Conservation (phyloP, 768 basidiomycete genomes). For the Glaciozyma martinii region DNA sequence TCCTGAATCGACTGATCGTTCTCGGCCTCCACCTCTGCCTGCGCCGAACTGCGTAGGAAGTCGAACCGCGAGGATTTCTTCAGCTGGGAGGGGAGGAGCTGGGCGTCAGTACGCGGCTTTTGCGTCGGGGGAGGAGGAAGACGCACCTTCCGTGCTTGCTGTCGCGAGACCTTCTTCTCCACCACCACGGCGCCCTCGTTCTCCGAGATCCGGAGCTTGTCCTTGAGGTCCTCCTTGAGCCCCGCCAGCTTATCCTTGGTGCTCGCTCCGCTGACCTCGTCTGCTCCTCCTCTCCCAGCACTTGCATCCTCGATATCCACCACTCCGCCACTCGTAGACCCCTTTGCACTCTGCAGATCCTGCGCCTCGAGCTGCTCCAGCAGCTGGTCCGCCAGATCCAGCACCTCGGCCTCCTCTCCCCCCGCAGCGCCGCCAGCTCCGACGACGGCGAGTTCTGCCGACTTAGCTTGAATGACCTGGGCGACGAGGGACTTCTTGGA, state of each 20-base stretch:
- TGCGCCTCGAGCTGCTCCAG: constrained; percentile 64
- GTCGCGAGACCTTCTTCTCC: constrained; percentile 16
- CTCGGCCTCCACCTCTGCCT: constrained; percentile 59
- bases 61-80: constrained; percentile 47
- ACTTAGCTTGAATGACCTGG: constrained; percentile 13
- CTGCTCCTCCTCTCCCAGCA: not conserved
- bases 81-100: constrained; percentile 38
- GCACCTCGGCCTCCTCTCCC: constrained; percentile 42
- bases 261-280: not conserved
- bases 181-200: not conserved
- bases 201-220: constrained; percentile 8
- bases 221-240: constrained; percentile 21
- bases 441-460: constrained; percentile 20
- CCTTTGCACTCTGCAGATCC: constrained; percentile 40
- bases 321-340: constrained; percentile 50
- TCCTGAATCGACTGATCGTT: constrained; percentile 55
- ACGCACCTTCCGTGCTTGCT: constrained; percentile 25
- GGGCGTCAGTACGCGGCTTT: not conserved
- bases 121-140: not conserved
- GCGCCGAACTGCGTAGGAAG: constrained; percentile 54
- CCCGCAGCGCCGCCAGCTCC: not conserved
- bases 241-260: constrained; percentile 10
- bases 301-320: constrained; percentile 40
- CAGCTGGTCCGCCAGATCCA: constrained; percentile 63
- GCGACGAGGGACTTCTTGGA: constrained; percentile 10